Conservation (phyloP, 2,329 filamentous ascomycete species). For the Ceratocystiopsis sp. region DNA sequence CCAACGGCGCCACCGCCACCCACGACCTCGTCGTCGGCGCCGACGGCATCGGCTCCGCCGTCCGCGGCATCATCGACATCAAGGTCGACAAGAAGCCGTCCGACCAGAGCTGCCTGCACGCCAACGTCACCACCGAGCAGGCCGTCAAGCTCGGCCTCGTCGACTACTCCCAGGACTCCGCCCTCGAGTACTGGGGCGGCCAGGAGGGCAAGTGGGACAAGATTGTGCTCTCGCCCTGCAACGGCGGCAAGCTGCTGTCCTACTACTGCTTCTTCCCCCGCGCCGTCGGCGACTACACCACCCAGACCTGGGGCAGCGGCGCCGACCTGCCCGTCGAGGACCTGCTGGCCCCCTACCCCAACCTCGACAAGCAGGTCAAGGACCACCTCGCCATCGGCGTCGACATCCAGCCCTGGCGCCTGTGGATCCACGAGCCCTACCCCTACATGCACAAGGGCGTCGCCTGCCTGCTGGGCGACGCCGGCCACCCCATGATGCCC, state of each 20-base stretch:
- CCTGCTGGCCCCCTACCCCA: slow-evolving; percentile 40
- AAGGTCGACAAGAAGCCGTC: slow-evolving; percentile 40
- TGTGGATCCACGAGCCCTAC: slow-evolving; percentile 36
- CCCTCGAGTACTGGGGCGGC: slow-evolving; percentile 56
- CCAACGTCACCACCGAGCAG: slow-evolving; percentile 45
- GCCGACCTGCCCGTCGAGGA: slow-evolving; percentile 27
- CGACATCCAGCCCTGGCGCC: slow-evolving; percentile 47
- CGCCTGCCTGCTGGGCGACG: slow-evolving; percentile 46
- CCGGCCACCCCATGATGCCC: slow-evolving; percentile 35
- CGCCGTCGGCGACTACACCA: slow-evolving; percentile 40
- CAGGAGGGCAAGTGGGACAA: slow-evolving; percentile 39
- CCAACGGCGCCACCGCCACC: slow-evolving; percentile 28
- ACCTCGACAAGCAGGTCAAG: slow-evolving; percentile 40
- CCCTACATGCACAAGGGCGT: slow-evolving; percentile 29
- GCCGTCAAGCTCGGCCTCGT: slow-evolving; percentile 41
- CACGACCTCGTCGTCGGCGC: slow-evolving; percentile 48
- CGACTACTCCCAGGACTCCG: slow-evolving; percentile 42
- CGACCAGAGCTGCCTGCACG: slow-evolving; percentile 44
- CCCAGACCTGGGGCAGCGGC: slow-evolving; percentile 31
- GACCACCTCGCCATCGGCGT: slow-evolving; percentile 40
- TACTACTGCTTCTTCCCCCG: slow-evolving; percentile 57
- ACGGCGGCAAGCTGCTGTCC: slow-evolving; percentile 32
- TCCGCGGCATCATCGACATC: slow-evolving; percentile 46
- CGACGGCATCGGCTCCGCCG: slow-evolving; percentile 50
- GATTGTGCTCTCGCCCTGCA: slow-evolving; percentile 54